Evolutionary conservation across 192 early-diverging fungal genomes (phyloP), one percentile per base, ranked within the genome.

Genomic region (Coemansia sp.): DNA sequence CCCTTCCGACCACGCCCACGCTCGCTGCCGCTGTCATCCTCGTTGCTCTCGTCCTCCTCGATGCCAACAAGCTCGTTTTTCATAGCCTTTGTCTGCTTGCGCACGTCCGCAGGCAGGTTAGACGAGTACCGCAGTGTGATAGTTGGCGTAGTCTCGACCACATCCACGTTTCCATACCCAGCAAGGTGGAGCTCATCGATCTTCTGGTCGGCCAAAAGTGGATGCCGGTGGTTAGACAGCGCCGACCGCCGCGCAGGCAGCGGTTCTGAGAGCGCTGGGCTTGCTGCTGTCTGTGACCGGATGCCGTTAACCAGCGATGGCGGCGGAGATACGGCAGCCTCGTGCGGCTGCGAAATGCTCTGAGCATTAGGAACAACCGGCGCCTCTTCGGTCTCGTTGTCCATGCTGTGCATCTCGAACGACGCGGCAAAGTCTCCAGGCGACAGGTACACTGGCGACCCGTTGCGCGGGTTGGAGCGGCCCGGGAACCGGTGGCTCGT

Each of bases 51-150:
- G 16, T 71, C 65, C 15, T 74, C 56, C 40, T 82, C 80, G 32
- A 82, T 77, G 8, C 80, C 80, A 10, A 82, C 80, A 13, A 82
- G 72, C 71, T 82, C 80, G 60, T 82, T 77, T 63, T 78, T 82
- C 66, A 82, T 72, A 4, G 80, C 80, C 32, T 61, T 63, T 2
- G 80, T 82, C 66, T 78, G 72, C 51, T 77, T 83, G 69, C 77
- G 73, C 47, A 78, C 72, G 26, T 68, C 70, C 10, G 68, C 67
- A 0, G 75, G 76, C 60, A 78, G n/a, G 18, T 83, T 63, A 1
- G 76, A 74, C 72, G 80, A 83, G 62, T 83, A 83, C 19, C 80
- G 65, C 67, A 83, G 63, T 19, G 76, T 78, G 40, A 83, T 67
- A 0, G 72, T 83, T 26, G 80, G 80, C 11, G 75, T 83, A 9